phyloP scores from a whole-genome alignment of 2,329 filamentous ascomycete genomes.

The Penicillium griseofulvum region DNA sequence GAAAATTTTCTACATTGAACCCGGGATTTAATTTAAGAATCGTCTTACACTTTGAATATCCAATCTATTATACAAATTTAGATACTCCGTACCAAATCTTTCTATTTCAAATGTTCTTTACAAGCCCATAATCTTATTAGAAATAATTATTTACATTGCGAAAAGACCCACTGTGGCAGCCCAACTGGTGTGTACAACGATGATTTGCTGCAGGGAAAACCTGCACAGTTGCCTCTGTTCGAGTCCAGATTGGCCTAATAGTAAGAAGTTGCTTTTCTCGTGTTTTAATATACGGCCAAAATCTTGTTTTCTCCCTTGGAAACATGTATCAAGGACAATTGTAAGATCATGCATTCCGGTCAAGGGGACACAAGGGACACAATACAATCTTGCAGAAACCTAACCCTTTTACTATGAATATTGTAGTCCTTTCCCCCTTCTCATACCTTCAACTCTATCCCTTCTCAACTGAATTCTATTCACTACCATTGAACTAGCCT shows the following conservation, averaged over 20 bases:
- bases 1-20: constrained; percentile 11
- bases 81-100: background rate
- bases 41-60: background rate
- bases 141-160: constrained; percentile 14
- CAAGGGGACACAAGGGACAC: background rate
- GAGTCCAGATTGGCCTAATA: constrained; percentile 18
- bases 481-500: background rate
- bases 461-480: background rate
- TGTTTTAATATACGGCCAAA: background rate
- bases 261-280: background rate
- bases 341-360: background rate
- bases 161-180: constrained; percentile 20
- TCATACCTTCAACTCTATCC: background rate
- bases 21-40: constrained; percentile 1
- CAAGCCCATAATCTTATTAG: background rate
- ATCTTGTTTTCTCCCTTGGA: background rate
- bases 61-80: background rate
- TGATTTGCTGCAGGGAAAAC: constrained; percentile 25
- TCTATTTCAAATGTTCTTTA: background rate
- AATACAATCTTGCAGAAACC: background rate
- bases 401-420: background rate
- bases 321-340: background rate
- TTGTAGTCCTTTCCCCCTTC: background rate
- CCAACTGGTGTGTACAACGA: constrained; percentile 26
- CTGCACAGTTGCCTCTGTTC: constrained; percentile 14